Percentiles rank a stretch among this genome's conserved stretches.
Conservation (phyloP, 1,139 yeast genomes). For the Yamadazyma blattariae region DNA sequence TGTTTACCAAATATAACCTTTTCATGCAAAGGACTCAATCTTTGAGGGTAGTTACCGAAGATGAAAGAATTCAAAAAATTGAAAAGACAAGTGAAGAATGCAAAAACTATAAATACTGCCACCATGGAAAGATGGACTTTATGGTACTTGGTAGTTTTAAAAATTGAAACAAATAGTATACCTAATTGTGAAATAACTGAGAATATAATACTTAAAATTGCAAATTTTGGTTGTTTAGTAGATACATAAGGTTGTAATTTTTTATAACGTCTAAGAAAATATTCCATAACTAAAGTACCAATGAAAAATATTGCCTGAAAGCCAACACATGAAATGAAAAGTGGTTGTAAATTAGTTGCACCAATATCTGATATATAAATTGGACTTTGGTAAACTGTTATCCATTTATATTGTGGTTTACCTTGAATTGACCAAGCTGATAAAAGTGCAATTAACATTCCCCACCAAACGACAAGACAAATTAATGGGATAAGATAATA, state of each 20-base stretch:
- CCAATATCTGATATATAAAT: slow-evolving; percentile 83
- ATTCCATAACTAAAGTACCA: slow-evolving; percentile 61
- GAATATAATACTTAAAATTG: slow-evolving; percentile 48
- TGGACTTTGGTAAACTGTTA: slow-evolving; percentile 48
- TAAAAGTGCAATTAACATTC: slow-evolving; percentile 39
- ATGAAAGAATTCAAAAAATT: slow-evolving; percentile 58
- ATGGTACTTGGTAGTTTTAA: slow-evolving; percentile 61
- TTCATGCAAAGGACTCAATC: slow-evolving; percentile 42
- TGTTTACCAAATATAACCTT: slow-evolving; percentile 38
- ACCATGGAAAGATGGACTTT: slow-evolving; percentile 70
- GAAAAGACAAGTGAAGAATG: slow-evolving; percentile 62
- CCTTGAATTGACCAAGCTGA: slow-evolving; percentile 73
- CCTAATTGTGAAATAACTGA: slow-evolving; percentile 75
- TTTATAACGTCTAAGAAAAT: slow-evolving; percentile 48
- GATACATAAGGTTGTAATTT: slow-evolving; percentile 55
- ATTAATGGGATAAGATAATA: slow-evolving; percentile 33
- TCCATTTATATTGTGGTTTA: slow-evolving; percentile 62
- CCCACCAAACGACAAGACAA: slow-evolving; percentile 37
- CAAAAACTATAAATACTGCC: slow-evolving; percentile 66
- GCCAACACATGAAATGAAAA: slow-evolving; percentile 77
- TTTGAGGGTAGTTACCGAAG: slow-evolving; percentile 54
- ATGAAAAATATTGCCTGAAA: slow-evolving; percentile 77
- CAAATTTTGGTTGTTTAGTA: slow-evolving; percentile 46
- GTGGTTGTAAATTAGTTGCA: slow-evolving; percentile 79
- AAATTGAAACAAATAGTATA: slow-evolving; percentile 69